These are phyloP conservation scores for Phyllosticta citribraziliensis DNA, from an alignment of 2,329 filamentous ascomycete species.

Conservation along the genomic window DNA sequence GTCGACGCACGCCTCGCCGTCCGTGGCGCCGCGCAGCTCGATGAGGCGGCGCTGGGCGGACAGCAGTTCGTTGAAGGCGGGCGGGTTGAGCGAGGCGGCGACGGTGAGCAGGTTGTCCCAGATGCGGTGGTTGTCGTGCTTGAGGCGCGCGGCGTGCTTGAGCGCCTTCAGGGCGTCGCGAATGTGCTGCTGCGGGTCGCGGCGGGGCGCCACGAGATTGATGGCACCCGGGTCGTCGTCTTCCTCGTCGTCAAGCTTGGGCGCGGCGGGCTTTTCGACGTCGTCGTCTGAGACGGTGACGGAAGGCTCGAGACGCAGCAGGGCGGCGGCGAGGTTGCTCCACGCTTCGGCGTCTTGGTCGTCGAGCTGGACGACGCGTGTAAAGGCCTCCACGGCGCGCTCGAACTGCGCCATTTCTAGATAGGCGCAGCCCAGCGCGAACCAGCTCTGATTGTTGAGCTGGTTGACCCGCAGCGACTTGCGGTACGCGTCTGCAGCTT, in stretches of 20 bases:
- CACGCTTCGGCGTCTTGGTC: constrained; percentile 86
- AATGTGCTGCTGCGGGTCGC: constrained; percentile 52
- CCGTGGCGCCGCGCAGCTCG: constrained; percentile 54
- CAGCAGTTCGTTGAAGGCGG: constrained; percentile 65
- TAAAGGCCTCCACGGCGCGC: constrained; percentile 74
- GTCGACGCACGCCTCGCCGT: constrained; percentile 72
- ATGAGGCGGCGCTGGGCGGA: constrained; percentile 66
- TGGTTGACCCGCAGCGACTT: constrained; percentile 71
- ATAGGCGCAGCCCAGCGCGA: constrained; percentile 77
- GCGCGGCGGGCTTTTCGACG: constrained; percentile 11
- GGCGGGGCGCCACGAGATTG: constrained; percentile 14
- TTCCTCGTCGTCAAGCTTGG: constrained; percentile 28
- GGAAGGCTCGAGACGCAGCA: constrained; percentile 56
- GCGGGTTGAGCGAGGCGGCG: constrained; percentile 65
- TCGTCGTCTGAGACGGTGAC: constrained; percentile 15
- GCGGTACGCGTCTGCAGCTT: constrained; percentile 67
- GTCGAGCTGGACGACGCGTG: constrained; percentile 71
- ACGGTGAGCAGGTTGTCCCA: constrained; percentile 96
- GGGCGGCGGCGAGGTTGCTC: constrained; percentile 83
- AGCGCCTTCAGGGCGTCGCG: constrained; percentile 73
- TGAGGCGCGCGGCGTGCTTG: constrained; percentile 74
- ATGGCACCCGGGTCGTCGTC: constrained; percentile 16
- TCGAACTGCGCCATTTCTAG: constrained; percentile 68
- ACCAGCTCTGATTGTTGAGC: constrained; percentile 77
- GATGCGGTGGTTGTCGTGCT: constrained; percentile 81